phyloP scores from a whole-genome alignment of 2,329 filamentous ascomycete species.

The Graphium sp. region DNA sequence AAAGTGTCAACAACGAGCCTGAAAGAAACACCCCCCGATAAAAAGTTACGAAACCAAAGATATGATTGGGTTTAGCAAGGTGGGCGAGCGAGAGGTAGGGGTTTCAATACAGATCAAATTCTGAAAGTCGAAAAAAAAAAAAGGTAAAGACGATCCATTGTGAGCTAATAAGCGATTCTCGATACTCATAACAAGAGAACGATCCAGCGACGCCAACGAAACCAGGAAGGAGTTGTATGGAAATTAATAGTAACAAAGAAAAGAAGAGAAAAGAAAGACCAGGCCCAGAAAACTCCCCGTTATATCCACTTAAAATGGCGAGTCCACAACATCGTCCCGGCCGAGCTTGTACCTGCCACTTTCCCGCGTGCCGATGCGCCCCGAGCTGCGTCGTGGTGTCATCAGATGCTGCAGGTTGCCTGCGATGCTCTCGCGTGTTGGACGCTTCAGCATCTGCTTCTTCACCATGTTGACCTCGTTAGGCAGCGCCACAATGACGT shows the following conservation, averaged over 20 bases:
- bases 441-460: constrained; percentile 67
- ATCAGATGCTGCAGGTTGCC: constrained; percentile 23
- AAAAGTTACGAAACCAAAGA: no score
- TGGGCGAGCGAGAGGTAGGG: no score
- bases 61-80: no score
- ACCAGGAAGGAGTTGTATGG: constrained; percentile 4
- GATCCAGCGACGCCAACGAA: no score
- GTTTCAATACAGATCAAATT: no score
- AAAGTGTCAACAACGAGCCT: no score
- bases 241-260: constrained; percentile 10
- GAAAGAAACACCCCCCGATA: no score
- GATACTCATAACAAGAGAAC: no score
- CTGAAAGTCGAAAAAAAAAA: no score
- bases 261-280: constrained; percentile 5
- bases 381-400: constrained; percentile 29
- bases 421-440: constrained; percentile 86
- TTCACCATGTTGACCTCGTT: constrained; percentile 98
- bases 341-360: constrained; percentile 57
- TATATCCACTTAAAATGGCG: constrained; percentile 29
- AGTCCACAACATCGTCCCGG: constrained; percentile 70
- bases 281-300: constrained; percentile 1
- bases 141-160: no score
- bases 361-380: constrained; percentile 31
- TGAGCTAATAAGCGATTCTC: no score
- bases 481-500: constrained; percentile 89